Conservation (phyloP, 2,329 filamentous ascomycete species). For the Trichoderma gracile region DNA sequence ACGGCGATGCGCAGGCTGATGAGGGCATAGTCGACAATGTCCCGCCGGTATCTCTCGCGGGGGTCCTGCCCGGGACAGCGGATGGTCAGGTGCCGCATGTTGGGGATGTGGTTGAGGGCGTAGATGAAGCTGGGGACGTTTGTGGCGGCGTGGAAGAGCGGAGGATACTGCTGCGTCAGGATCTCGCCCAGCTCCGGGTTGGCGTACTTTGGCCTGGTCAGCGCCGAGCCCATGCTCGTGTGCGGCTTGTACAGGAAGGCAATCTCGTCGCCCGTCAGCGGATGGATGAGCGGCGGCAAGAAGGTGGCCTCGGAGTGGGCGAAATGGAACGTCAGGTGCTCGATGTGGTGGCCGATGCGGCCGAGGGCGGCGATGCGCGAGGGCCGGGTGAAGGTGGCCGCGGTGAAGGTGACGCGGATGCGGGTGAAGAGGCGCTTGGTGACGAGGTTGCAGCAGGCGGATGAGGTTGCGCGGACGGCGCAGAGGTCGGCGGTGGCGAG, state of each 20-base stretch:
- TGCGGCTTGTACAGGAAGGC: constrained; percentile 81
- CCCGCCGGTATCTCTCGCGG: constrained; percentile 69
- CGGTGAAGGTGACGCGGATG: constrained; percentile 68
- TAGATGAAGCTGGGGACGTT: constrained; percentile 83
- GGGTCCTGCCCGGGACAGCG: constrained; percentile 72
- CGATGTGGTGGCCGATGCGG: constrained; percentile 75
- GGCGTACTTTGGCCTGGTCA: constrained; percentile 74
- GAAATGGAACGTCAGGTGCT: constrained; percentile 75
- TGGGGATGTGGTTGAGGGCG: constrained; percentile 67
- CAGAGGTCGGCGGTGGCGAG: constrained; percentile 56
- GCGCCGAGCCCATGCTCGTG: constrained; percentile 60
- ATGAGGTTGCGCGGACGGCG: constrained; percentile 65
- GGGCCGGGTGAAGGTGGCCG: constrained; percentile 74
- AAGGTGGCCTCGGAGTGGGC: constrained; percentile 78
- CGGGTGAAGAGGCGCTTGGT: constrained; percentile 70
- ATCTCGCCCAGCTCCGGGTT: constrained; percentile 77
- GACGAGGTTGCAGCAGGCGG: constrained; percentile 69
- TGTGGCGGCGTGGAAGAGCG: constrained; percentile 84
- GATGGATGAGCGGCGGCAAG: constrained; percentile 80
- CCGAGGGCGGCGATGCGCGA: constrained; percentile 72
- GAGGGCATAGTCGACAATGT: constrained; percentile 83
- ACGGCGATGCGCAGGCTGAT: constrained; percentile 83
- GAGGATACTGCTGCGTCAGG: constrained; percentile 82
- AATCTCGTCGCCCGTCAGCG: constrained; percentile 73
- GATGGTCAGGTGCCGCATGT: constrained; percentile 72